Conservation (phyloP, 2,329 filamentous ascomycete genomes). For the Cordyceps tenuipes region DNA sequence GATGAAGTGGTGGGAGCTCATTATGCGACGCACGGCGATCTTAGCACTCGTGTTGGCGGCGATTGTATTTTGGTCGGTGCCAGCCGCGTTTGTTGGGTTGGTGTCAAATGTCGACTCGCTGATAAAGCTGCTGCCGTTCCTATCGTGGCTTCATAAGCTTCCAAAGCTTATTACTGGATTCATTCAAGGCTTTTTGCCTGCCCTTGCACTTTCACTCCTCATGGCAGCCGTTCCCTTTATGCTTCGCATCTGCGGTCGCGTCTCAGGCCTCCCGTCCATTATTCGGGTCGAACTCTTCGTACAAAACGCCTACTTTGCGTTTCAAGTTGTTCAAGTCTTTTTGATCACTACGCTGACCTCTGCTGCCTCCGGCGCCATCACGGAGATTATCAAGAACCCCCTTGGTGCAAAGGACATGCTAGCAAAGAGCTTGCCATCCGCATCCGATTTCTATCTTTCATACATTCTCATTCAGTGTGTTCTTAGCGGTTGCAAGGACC, state of each 20-base stretch:
- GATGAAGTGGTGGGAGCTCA: constrained; percentile 78
- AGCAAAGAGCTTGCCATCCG: constrained; percentile 64
- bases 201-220: constrained; percentile 68
- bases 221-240: constrained; percentile 81
- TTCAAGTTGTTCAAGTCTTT: constrained; percentile 92
- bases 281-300: constrained; percentile 72
- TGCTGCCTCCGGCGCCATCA: constrained; percentile 61
- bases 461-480: constrained; percentile 93
- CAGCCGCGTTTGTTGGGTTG: constrained; percentile 69
- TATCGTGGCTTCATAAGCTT: constrained; percentile 1
- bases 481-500: constrained; percentile 62
- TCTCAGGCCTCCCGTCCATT: constrained; percentile 10
- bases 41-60: constrained; percentile 65
- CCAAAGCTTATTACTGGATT: constrained; percentile 27
- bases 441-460: constrained; percentile 87
- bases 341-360: constrained; percentile 76
- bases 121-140: constrained; percentile 46
- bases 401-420: constrained; percentile 53
- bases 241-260: constrained; percentile 46
- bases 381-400: constrained; percentile 56
- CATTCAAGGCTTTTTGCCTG: constrained; percentile 76
- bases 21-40: constrained; percentile 62
- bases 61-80: constrained; percentile 79
- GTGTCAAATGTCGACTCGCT: constrained; percentile 78
- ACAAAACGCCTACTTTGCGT: constrained; percentile 86